A percentile compares a stretch with the other conserved stretches of the same genome.
Evolutionary conservation across 768 basidiomycete genomes (phyloP).

Genomic region (Trametes sanguinea): DNA sequence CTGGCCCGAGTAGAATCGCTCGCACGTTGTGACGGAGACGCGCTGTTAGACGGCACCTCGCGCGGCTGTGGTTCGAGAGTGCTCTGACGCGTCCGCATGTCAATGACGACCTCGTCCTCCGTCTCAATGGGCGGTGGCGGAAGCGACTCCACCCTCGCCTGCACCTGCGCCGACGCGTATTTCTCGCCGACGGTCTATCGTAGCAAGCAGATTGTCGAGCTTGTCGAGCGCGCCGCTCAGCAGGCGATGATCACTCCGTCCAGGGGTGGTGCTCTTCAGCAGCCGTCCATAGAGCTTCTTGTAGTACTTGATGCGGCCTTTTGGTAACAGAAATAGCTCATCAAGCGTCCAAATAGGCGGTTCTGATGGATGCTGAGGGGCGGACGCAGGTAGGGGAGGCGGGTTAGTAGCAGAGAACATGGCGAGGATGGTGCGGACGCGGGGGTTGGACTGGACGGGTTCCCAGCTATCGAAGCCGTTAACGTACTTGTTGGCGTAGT

Average conservation of each 20-base stretch:
- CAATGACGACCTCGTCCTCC: constrained; percentile 61
- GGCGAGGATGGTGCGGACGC: constrained; percentile 65
- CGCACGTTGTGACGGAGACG: constrained; percentile 27
- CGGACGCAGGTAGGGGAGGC: constrained; percentile 48
- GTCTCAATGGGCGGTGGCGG: constrained; percentile 35
- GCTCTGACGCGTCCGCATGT: constrained; percentile 45
- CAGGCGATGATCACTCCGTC: constrained; percentile 82
- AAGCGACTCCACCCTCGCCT: constrained; percentile 14
- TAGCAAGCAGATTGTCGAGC: constrained; percentile 70
- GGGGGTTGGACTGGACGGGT: constrained; percentile 74
- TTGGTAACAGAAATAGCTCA: constrained; percentile 83
- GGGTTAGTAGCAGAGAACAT: constrained; percentile 68
- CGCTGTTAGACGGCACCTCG: constrained; percentile 5
- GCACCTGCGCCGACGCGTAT: constrained; percentile 48
- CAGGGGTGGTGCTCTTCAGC: constrained; percentile 83
- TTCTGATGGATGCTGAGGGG: constrained; percentile 38
- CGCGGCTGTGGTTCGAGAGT: constrained; percentile 17
- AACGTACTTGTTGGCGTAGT: constrained; percentile 72
- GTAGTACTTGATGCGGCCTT: constrained; percentile 85
- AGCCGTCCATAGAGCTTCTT: constrained; percentile 85
- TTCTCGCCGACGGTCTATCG: constrained; percentile 60
- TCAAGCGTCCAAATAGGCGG: constrained; percentile 78
- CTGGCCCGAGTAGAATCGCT: constrained; percentile 30
- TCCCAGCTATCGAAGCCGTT: constrained; percentile 84
- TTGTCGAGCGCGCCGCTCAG: constrained; percentile 80